Base-by-base conservation (phyloP, 2,329 filamentous ascomycete genomes). In the Phialophora macrospora region DNA sequence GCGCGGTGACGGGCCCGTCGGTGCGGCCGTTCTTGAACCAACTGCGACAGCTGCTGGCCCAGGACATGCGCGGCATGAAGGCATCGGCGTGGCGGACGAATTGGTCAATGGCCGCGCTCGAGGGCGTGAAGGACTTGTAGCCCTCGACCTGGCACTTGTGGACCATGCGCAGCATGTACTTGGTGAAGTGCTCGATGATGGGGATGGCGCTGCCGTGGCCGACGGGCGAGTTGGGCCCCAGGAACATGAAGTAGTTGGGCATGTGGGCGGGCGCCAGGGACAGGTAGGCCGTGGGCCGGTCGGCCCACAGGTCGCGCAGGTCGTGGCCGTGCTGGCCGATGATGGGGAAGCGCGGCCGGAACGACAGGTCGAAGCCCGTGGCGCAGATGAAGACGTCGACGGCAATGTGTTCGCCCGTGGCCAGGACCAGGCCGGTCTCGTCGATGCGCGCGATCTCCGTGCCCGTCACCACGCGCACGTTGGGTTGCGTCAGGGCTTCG, bases 401-500 rank as follows among this genome's bases (percentile, higher is more conserved):
- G 5, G 78, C 75, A 22, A 78, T 68, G 9, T 74, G 69, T 7
- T 69, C 75, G 1, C 79, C 78, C 38, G 80, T 77, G 0, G 73
- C 60, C 1, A 77, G 75, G 9, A 72, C 60, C 51, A 84, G 78
- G 0, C 81, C 82, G 0, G 66, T 74, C 1, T 72, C 69, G 0
- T 74, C 77, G 30, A 83, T 76, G 2, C 72, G 70, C 12, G 70
- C 65, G 67, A 83, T 81, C 12, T 44, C 38, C 1, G 70, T 73
- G 7, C 20, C 49, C 28, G 76, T 76, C 30, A 82, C 74, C 6
- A 77, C 76, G n/a, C 75, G 70, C 3, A 84, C 80, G 55, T 85
- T 84, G 6, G 76, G 73, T 60, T 79, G 68, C 2, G 75, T 75
- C 11, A 81, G 73, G 1, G 77, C 75, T 70, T 81, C 76, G n/a